phyloP scores from a whole-genome alignment of 139 green algal genomes.

The Coccomyxa sp. region DNA sequence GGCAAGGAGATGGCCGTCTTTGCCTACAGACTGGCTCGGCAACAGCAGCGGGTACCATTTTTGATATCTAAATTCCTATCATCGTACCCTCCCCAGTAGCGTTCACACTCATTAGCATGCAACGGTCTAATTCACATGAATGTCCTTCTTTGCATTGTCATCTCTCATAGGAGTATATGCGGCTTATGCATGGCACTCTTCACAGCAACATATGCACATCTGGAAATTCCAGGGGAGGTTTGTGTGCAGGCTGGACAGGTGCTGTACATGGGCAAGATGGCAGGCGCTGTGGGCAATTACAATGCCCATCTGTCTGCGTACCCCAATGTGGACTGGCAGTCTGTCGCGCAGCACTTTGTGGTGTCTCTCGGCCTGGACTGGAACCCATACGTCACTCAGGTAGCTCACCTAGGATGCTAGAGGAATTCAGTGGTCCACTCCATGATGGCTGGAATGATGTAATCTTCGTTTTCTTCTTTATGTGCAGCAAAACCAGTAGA shows the following conservation, averaged over 20 bases:
- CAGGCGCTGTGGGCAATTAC: constrained; percentile 98
- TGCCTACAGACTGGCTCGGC: constrained; percentile 74
- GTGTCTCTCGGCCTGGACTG: constrained; percentile 68
- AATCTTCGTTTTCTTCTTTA: neutral
- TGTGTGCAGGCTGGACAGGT: constrained; percentile 47
- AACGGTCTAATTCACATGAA: too few relatives aligned
- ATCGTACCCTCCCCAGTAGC: too few relatives aligned
- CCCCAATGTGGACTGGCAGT: constrained; percentile 88
- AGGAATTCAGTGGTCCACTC: neutral
- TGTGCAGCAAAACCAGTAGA: too few relatives aligned
- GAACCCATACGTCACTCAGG: constrained; percentile 84
- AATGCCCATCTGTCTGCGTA: constrained; percentile 97
- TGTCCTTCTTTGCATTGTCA: too few relatives aligned
- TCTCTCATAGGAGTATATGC: too few relatives aligned
- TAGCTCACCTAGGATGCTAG: neutral
- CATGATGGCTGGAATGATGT: neutral
- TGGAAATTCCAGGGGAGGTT: too few relatives aligned
- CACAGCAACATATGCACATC: too few relatives aligned
- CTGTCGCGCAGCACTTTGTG: constrained; percentile 76
- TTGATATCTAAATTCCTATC: too few relatives aligned
- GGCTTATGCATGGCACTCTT: too few relatives aligned
- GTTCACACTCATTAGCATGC: too few relatives aligned
- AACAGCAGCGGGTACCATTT: constrained; percentile 51
- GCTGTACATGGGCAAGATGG: constrained; percentile 87
- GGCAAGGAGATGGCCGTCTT: constrained; percentile 99